Percentiles rank a stretch among this genome's conserved stretches.
Conservation (phyloP, 495 filamentous ascomycete species). For the Aspergillus coremiiformis region DNA sequence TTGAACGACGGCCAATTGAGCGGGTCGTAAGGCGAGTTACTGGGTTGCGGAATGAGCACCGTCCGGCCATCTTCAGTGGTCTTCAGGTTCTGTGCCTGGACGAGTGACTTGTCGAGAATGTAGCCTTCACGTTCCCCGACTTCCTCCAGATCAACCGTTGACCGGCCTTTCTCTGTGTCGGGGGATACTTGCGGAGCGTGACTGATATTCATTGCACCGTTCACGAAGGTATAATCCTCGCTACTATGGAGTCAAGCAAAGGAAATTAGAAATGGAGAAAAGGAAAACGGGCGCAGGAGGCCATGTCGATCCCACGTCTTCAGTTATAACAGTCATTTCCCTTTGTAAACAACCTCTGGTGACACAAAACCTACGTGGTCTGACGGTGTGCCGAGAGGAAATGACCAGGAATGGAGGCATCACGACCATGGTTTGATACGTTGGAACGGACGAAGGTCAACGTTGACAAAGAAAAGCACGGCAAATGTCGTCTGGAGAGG, state of each 20-base stretch:
- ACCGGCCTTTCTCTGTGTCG: background rate
- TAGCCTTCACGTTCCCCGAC: conserved; percentile 22
- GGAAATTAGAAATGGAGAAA: background rate
- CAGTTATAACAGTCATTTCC: background rate
- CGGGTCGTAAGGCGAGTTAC: conserved; percentile 48
- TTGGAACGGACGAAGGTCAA: too few species aligned
- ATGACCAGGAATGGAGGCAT: too few species aligned
- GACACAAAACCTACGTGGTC: background rate
- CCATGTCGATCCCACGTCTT: background rate
- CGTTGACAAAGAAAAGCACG: too few species aligned
- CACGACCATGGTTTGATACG: too few species aligned
- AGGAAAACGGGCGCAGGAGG: too few species aligned
- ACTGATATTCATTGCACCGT: background rate
- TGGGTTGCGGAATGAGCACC: conserved; percentile 54
- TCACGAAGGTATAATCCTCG: background rate
- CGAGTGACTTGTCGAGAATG: conserved; percentile 14
- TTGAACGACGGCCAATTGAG: conserved; percentile 49
- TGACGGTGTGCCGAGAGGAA: background rate
- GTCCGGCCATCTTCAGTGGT: conserved; percentile 27
- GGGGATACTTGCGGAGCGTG: background rate
- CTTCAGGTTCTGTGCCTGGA: conserved; percentile 13
- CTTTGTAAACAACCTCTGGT: background rate
- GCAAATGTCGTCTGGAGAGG: too few species aligned
- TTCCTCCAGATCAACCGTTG: conserved; percentile 12
- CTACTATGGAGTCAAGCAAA: background rate